phyloP scores from a whole-genome alignment of 305 asterid genomes.

The Fraxinus floribunda region DNA sequence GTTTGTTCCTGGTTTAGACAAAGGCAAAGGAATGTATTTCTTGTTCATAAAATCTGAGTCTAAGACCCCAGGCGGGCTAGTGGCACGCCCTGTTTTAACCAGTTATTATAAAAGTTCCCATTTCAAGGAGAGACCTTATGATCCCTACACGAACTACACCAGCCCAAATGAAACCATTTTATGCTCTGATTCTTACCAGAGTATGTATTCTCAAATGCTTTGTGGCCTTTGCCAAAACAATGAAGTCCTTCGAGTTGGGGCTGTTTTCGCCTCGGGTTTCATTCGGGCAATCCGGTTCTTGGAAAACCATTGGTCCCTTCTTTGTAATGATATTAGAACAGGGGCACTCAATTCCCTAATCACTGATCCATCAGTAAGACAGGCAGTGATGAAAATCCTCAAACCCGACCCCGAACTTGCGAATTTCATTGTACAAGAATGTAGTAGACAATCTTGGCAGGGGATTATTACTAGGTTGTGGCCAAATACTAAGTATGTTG shows the following conservation, averaged over 20 bases:
- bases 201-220: constrained; percentile 55
- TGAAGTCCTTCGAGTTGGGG: constrained; percentile 51
- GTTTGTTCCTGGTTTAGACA: constrained; percentile 26
- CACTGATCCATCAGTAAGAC: constrained; percentile 33
- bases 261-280: constrained; percentile 40
- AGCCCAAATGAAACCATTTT: constrained; percentile 50
- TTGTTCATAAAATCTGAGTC: constrained; percentile 33
- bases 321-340: constrained; percentile 38
- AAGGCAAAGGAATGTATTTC: constrained; percentile 40
- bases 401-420: constrained; percentile 39
- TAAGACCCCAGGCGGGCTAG: constrained; percentile 30
- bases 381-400: constrained; percentile 37
- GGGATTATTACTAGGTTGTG: background rate
- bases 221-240: constrained; percentile 41
- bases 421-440: background rate
- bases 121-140: constrained; percentile 30
- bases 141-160: constrained; percentile 45
- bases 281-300: constrained; percentile 49
- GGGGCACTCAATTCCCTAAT: constrained; percentile 33
- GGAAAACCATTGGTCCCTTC: constrained; percentile 42
- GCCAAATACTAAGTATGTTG: background rate
- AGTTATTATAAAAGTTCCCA: constrained; percentile 32
- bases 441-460: background rate
- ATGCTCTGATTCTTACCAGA: constrained; percentile 46
- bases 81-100: constrained; percentile 34